phyloP scores from a whole-genome alignment of 2,329 filamentous ascomycete genomes.

The Fusarium circinatum region DNA sequence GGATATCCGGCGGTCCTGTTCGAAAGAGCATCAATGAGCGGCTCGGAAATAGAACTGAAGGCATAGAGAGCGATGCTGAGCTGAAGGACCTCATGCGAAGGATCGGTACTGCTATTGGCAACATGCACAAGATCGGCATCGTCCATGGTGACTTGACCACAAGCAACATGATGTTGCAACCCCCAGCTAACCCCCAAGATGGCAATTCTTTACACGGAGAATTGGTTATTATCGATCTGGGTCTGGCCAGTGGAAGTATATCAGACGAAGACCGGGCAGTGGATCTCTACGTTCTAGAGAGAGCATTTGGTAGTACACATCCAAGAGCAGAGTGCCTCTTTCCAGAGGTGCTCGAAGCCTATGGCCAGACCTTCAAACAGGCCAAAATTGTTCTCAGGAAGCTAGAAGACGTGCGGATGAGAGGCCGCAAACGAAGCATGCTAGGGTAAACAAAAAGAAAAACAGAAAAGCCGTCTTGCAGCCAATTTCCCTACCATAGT shows the following conservation, averaged over 20 bases:
- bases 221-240: constrained; percentile 93
- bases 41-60: constrained; percentile 62
- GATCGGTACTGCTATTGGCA: constrained; percentile 77
- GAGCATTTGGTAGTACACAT: constrained; percentile 95
- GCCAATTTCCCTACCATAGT: constrained; percentile 41
- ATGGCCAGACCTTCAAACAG: constrained; percentile 79
- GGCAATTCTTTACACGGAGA: constrained; percentile 68
- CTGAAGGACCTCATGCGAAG: constrained; percentile 72
- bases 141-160: constrained; percentile 97
- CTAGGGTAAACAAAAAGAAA: constrained; percentile 69
- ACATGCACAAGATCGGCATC: constrained; percentile 83
- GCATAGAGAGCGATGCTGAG: constrained; percentile 56
- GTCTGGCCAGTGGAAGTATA: constrained; percentile 81
- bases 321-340: constrained; percentile 85
- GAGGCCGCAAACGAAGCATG: constrained; percentile 97
- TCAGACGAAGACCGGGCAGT: constrained; percentile 95
- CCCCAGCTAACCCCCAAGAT: constrained; percentile 37
- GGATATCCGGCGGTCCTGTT: constrained; percentile 79
- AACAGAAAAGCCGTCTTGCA: constrained; percentile 37
- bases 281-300: constrained; percentile 93
- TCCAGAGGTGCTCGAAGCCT: constrained; percentile 76
- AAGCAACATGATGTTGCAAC: constrained; percentile 89
- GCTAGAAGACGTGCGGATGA: constrained; percentile 91
- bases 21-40: constrained; percentile 75
- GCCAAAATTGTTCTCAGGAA: constrained; percentile 79